These are phyloP conservation scores for Xylariaceae sp. DNA, from an alignment of 2,329 filamentous ascomycete species.

Conservation along the genomic window DNA sequence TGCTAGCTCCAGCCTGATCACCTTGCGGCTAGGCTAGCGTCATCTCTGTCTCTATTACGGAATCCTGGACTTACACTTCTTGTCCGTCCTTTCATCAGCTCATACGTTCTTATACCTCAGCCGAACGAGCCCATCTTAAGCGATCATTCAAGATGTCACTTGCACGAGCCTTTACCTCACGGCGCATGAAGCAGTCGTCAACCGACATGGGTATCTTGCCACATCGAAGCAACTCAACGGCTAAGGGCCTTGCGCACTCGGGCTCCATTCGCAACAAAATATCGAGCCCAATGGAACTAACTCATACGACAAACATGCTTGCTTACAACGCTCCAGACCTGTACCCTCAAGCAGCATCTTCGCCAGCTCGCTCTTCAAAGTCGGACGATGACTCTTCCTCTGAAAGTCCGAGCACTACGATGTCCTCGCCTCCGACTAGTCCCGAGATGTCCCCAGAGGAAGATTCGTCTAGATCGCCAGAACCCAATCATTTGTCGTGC, in stretches of 20 bases:
- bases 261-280: slow-evolving; percentile 72
- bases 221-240: slow-evolving; percentile 55
- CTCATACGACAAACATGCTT: slow-evolving; percentile 95
- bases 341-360: slow-evolving; percentile 53
- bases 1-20: neutral
- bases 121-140: slow-evolving; percentile 9
- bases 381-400: slow-evolving; percentile 70
- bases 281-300: slow-evolving; percentile 82
- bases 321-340: slow-evolving; percentile 94
- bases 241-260: slow-evolving; percentile 49
- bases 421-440: slow-evolving; percentile 69
- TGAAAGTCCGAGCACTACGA: slow-evolving; percentile 64
- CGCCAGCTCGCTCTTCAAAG: slow-evolving; percentile 57
- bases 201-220: slow-evolving; percentile 48
- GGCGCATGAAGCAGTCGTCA: slow-evolving; percentile 65
- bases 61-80: no score
- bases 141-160: slow-evolving; percentile 59
- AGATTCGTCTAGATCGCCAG: slow-evolving; percentile 60
- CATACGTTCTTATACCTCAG: no score
- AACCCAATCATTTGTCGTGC: slow-evolving; percentile 70
- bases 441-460: slow-evolving; percentile 67
- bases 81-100: no score
- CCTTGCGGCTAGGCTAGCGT: neutral
- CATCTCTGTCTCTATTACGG: neutral
- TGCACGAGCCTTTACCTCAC: slow-evolving; percentile 74